Percentiles rank a stretch among this genome's conserved stretches.
These are phyloP conservation scores for Cruciata laevipes DNA, from an alignment of 257 asterid genomes.

Conservation along the genomic window DNA sequence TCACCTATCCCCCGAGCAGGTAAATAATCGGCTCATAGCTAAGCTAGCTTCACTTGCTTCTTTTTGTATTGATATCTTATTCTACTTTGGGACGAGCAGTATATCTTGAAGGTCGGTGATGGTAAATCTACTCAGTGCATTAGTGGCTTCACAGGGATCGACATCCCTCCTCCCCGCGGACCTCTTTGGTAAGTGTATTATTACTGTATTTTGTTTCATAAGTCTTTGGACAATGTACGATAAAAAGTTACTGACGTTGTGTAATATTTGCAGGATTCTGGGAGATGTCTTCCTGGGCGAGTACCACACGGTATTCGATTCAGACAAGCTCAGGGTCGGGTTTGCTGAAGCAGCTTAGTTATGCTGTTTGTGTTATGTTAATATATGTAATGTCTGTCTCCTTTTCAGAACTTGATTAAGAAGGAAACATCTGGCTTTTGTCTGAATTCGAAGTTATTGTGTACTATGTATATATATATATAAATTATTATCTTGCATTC, in stretches of 20 bases:
- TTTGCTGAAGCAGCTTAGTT: constrained; percentile 87
- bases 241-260: not conserved
- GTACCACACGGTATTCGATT: constrained; percentile 86
- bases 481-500: too few species aligned
- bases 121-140: constrained; percentile 83
- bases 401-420: not conserved
- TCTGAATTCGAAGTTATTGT: not conserved
- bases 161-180: constrained; percentile 95
- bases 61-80: constrained; percentile 7
- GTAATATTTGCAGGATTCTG: constrained; percentile 56
- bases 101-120: constrained; percentile 86
- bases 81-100: constrained; percentile 34
- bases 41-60: not conserved
- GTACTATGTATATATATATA: not conserved
- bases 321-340: constrained; percentile 65
- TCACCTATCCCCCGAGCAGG: constrained; percentile 77
- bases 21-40: constrained; percentile 14
- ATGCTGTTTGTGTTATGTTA: not conserved
- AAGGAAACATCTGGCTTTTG: not conserved
- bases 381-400: not conserved
- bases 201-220: not conserved
- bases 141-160: constrained; percentile 85
- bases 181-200: constrained; percentile 74
- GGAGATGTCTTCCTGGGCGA: constrained; percentile 97
- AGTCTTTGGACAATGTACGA: not conserved